These are phyloP conservation scores for Suillus bovinus DNA, from an alignment of 768 basidiomycete species.

Conservation along the genomic window DNA sequence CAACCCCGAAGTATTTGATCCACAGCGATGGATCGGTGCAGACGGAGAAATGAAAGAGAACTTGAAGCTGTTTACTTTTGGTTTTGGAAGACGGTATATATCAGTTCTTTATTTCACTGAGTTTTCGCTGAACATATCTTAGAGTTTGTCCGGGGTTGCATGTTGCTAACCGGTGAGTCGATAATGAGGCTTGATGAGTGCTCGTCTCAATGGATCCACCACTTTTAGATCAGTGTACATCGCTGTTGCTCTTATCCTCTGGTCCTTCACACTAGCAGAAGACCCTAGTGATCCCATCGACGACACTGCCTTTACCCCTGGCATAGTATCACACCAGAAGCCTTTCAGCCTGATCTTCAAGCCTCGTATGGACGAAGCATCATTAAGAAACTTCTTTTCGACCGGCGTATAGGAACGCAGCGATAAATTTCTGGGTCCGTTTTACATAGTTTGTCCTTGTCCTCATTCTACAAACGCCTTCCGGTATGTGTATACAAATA, in stretches of 20 bases:
- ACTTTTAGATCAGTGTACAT: constrained; percentile 56
- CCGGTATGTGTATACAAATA: background rate
- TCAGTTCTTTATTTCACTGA: background rate
- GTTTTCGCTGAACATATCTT: background rate
- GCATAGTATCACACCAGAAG: constrained; percentile 61
- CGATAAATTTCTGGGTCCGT: background rate
- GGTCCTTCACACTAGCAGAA: constrained; percentile 55
- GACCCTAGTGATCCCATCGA: constrained; percentile 58
- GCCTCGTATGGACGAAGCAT: constrained; percentile 36
- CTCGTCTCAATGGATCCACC: background rate
- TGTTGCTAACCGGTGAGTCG: constrained; percentile 33
- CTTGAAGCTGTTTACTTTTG: constrained; percentile 47
- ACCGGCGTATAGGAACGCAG: background rate
- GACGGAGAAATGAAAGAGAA: constrained; percentile 46
- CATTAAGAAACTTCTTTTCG: constrained; percentile 7
- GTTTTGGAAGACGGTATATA: constrained; percentile 47
- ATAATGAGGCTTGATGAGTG: background rate
- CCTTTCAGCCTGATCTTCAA: constrained; percentile 60
- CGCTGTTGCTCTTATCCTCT: constrained; percentile 61
- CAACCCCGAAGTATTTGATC: constrained; percentile 54
- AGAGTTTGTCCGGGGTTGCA: constrained; percentile 52
- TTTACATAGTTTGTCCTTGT: background rate
- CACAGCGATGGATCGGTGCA: constrained; percentile 50
- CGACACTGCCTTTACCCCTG: constrained; percentile 59
- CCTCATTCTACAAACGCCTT: too few species aligned